A percentile compares a stretch with the other conserved stretches of the same genome.
phyloP scores from a whole-genome alignment of 176 grass and related monocot species.

The Oryza rufipogon region DNA sequence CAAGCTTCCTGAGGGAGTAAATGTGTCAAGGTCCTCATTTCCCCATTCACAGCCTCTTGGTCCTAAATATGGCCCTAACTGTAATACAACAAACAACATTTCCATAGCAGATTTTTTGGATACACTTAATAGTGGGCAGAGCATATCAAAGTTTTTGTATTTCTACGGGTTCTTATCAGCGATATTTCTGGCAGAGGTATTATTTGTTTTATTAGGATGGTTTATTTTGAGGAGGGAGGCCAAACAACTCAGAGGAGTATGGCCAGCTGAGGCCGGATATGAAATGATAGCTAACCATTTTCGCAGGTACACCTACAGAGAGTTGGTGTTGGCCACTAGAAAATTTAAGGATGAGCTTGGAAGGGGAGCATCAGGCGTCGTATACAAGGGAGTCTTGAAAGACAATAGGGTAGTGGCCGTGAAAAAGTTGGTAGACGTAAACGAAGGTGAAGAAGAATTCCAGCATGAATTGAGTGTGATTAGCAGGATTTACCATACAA shows the following conservation, averaged over 20 bases:
- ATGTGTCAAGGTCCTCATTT: conserved; percentile 26
- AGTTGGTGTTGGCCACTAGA: background rate
- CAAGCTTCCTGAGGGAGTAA: conserved; percentile 30
- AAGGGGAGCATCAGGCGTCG: background rate
- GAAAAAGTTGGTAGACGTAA: conserved; percentile 13
- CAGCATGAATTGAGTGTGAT: conserved; percentile 21
- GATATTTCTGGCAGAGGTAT: conserved; percentile 30
- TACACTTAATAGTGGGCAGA: background rate
- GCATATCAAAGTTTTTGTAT: conserved; percentile 1
- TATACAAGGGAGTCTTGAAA: conserved; percentile 19
- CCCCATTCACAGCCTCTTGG: conserved; percentile 34
- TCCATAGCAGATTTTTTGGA: conserved; percentile 26
- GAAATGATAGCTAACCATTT: conserved; percentile 23
- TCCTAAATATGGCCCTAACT: conserved; percentile 30
- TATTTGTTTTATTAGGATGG: conserved; percentile 39
- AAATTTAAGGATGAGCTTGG: conserved; percentile 18
- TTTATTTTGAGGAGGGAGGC: conserved; percentile 34
- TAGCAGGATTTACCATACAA: conserved; percentile 9
- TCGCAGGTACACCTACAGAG: conserved; percentile 9
- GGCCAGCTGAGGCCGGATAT: conserved; percentile 40
- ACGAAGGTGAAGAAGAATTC: conserved; percentile 22
- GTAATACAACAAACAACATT: conserved; percentile 1
- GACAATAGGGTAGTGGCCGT: conserved; percentile 5
- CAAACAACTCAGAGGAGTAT: conserved; percentile 27
- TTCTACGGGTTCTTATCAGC: conserved; percentile 16